phyloP scores from a whole-genome alignment of 306 rosid species.

The Trichosanthes cucumerina region DNA sequence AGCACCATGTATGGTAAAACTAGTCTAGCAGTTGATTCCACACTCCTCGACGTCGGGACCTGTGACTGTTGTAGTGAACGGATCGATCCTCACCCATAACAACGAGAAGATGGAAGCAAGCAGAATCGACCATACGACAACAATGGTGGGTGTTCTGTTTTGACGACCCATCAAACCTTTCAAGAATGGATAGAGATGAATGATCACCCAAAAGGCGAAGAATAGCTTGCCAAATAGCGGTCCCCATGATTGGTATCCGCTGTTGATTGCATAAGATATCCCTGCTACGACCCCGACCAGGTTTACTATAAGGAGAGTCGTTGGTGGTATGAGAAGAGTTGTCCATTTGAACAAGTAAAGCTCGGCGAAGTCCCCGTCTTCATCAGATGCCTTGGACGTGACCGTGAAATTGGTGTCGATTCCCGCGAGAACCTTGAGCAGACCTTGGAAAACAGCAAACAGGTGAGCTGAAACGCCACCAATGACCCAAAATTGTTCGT shows the following conservation, averaged over 20 bases:
- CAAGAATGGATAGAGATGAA: constrained; percentile 93
- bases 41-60: constrained; percentile 78
- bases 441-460: constrained; percentile 86
- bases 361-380: constrained; percentile 78
- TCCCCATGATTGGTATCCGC: constrained; percentile 99
- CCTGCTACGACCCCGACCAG: constrained; percentile 91
- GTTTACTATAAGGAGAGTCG: constrained; percentile 87
- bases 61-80: constrained; percentile 71
- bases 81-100: constrained; percentile 81
- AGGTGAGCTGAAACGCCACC: constrained; percentile 94
- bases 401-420: constrained; percentile 98
- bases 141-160: constrained; percentile 88
- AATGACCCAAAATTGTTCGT: constrained; percentile 95
- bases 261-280: constrained; percentile 79
- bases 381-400: constrained; percentile 93
- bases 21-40: constrained; percentile 86
- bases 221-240: constrained; percentile 93
- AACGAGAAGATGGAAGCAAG: constrained; percentile 93
- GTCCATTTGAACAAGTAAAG: constrained; percentile 98
- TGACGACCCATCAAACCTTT: constrained; percentile 99
- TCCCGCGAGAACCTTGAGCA: constrained; percentile 90
- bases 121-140: constrained; percentile 84
- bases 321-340: constrained; percentile 87
- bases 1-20: not conserved
- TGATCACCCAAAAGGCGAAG: constrained; percentile 96